phyloP scores from a whole-genome alignment of 2,329 filamentous ascomycete genomes.

The Fusarium pininemorale region DNA sequence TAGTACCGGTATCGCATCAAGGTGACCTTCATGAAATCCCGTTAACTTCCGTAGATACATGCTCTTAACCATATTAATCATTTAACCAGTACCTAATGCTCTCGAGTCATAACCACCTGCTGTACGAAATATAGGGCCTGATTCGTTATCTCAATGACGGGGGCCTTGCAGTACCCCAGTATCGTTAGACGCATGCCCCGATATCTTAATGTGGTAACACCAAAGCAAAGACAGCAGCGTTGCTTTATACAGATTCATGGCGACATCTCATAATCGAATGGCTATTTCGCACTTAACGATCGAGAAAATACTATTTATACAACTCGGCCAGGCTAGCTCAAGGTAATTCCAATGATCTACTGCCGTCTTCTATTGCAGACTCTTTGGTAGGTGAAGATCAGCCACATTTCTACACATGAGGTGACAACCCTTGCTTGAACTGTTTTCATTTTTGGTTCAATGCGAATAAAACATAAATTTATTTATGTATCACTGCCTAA shows the following conservation, averaged over 20 bases:
- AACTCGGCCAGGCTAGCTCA: neutral
- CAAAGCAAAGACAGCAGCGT: neutral
- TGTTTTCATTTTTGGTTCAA: too few relatives aligned
- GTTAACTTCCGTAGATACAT: neutral
- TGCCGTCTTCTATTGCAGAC: neutral
- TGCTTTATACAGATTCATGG: neutral
- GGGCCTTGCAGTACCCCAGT: too few relatives aligned
- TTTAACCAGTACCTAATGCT: neutral
- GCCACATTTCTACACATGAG: neutral
- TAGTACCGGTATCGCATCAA: neutral
- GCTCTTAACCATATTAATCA: neutral
- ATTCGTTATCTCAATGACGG: too few relatives aligned
- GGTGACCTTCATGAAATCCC: neutral
- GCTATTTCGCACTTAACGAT: neutral
- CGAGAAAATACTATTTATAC: neutral
- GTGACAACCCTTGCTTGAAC: neutral
- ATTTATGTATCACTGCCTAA: neutral
- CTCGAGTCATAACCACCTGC: neutral
- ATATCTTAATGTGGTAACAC: neutral
- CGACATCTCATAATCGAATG: neutral
- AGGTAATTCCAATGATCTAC: neutral
- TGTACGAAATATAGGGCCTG: too few relatives aligned
- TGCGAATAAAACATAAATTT: neutral
- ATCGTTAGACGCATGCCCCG: neutral
- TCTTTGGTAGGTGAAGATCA: neutral